These are phyloP conservation scores for Pelargonium citronellum DNA, from an alignment of 441 rosid species.

Conservation along the genomic window DNA sequence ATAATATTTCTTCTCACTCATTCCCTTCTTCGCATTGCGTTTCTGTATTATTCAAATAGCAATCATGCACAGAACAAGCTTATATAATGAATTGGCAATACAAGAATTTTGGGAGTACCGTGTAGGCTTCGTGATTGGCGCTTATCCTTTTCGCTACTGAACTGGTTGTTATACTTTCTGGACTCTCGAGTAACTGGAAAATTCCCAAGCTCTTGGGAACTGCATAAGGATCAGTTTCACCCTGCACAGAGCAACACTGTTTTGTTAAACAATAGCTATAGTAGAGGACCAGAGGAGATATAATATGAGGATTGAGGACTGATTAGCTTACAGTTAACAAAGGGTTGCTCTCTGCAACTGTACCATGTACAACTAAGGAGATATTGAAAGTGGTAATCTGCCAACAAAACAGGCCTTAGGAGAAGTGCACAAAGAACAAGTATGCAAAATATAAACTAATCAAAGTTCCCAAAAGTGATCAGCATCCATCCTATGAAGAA, in stretches of 20 bases:
- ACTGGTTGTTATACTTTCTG: constrained; percentile 62
- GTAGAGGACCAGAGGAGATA: background rate
- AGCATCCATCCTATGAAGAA: background rate
- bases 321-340: constrained; percentile 34
- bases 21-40: constrained; percentile 71
- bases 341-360: constrained; percentile 58
- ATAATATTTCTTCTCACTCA: constrained; percentile 77
- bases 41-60: constrained; percentile 35
- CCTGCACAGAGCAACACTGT: constrained; percentile 35
- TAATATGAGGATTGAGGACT: background rate
- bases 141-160: constrained; percentile 75
- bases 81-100: too few species aligned
- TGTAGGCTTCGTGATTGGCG: constrained; percentile 75
- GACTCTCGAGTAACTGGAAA: constrained; percentile 65
- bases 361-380: constrained; percentile 77
- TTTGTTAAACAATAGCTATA: background rate
- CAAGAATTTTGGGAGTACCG: constrained; percentile 30
- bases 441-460: background rate
- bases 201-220: constrained; percentile 81
- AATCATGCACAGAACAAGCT: too few species aligned
- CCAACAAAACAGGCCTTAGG: constrained; percentile 8
- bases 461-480: background rate
- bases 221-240: constrained; percentile 54
- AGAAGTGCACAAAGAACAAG: background rate
- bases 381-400: constrained; percentile 90